Evolutionary conservation across 805 yeast species (phyloP).

Genomic region (Saccharomycopsis fibuligera): DNA sequence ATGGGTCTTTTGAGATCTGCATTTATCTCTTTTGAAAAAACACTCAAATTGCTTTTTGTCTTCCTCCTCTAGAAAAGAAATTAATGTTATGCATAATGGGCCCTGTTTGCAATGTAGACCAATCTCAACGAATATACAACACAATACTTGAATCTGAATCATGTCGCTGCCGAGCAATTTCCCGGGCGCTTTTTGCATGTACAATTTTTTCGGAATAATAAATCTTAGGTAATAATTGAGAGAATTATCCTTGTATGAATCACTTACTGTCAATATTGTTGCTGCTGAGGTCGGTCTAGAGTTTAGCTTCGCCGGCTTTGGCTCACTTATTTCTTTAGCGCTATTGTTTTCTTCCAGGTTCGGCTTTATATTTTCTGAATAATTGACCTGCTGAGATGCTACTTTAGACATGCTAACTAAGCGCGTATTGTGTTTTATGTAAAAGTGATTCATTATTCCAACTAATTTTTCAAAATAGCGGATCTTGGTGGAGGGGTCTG

Average conservation of each 20-base stretch:
- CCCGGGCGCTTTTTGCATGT: neutral
- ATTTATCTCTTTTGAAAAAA: neutral
- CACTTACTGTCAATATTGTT: neutral
- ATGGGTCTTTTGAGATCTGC: neutral
- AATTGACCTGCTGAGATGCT: neutral
- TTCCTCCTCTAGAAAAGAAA: conserved; percentile 1
- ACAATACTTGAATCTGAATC: neutral
- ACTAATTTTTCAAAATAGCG: neutral
- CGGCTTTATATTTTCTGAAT: no score
- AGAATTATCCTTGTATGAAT: neutral
- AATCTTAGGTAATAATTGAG: neutral
- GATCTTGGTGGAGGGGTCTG: neutral
- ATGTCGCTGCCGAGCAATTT: neutral
- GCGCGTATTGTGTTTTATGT: neutral
- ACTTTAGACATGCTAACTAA: neutral
- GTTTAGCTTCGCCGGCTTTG: neutral
- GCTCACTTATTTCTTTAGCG: neutral
- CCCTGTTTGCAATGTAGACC: neutral
- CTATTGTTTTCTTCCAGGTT: neutral
- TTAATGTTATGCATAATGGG: conserved; percentile 2
- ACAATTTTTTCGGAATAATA: neutral
- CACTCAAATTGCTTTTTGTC: neutral
- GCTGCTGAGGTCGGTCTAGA: neutral
- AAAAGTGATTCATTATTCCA: neutral
- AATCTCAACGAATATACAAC: neutral